Conservation (phyloP, 2,329 filamentous ascomycete species). For the Trichoderma sp. region DNA sequence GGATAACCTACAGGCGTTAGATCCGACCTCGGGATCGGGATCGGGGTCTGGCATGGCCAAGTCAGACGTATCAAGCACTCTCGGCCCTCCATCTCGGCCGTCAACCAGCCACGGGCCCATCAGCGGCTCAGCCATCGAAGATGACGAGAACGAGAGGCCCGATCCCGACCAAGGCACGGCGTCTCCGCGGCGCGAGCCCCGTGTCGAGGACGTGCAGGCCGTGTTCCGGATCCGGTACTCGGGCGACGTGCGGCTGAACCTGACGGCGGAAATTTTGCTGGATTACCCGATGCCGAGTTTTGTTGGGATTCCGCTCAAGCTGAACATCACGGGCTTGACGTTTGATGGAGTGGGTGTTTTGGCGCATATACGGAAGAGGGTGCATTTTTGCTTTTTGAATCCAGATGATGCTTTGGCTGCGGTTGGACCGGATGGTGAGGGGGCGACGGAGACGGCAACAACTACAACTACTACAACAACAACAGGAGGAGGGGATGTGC, state of each 20-base stretch:
- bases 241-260: constrained; percentile 79
- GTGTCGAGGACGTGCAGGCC: constrained; percentile 85
- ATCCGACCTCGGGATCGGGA: constrained; percentile 32
- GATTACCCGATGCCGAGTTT: constrained; percentile 99
- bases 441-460: background rate
- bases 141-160: constrained; percentile 22
- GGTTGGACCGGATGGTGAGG: constrained; percentile 49
- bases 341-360: constrained; percentile 94
- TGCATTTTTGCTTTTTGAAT: constrained; percentile 92
- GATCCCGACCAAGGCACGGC: background rate
- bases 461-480: background rate
- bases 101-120: constrained; percentile 53
- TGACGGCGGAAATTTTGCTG: constrained; percentile 92
- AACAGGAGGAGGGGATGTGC: background rate
- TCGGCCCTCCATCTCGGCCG: constrained; percentile 58
- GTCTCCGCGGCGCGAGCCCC: constrained; percentile 61
- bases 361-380: constrained; percentile 82
- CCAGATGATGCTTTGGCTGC: constrained; percentile 84
- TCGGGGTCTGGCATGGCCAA: constrained; percentile 45
- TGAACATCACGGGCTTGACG: constrained; percentile 90
- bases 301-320: constrained; percentile 87
- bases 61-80: constrained; percentile 57
- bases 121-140: constrained; percentile 39
- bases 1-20: constrained; percentile 38
- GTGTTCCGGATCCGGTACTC: constrained; percentile 88